phyloP scores from a whole-genome alignment of 2,329 filamentous ascomycete genomes.

The Colletotrichum paranaense region DNA sequence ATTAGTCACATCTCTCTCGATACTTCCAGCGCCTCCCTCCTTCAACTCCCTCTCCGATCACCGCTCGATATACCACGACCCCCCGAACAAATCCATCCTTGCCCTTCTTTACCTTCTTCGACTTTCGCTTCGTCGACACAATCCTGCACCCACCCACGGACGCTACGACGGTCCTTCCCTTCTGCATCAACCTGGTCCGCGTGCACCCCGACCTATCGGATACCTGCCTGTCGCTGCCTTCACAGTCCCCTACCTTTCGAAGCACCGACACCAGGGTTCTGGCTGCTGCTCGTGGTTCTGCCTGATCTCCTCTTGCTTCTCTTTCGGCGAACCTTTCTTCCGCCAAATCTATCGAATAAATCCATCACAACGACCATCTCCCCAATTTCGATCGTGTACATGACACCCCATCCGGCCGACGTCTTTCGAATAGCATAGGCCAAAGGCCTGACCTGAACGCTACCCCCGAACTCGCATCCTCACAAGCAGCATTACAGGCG shows the following conservation, averaged over 20 bases:
- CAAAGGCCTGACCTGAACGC: slow-evolving; percentile 18
- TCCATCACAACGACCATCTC: background rate
- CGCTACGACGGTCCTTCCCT: slow-evolving; percentile 27
- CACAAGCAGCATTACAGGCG: slow-evolving; percentile 45
- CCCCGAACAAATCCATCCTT: background rate
- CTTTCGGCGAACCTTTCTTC: slow-evolving; percentile 25
- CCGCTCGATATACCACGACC: slow-evolving; percentile 3
- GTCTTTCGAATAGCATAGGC: slow-evolving; percentile 45
- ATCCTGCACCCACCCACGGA: slow-evolving; percentile 30
- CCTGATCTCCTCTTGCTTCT: slow-evolving; percentile 38
- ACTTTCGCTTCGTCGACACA: slow-evolving; percentile 20
- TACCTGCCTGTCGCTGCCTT: slow-evolving; percentile 43
- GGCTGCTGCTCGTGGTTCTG: slow-evolving; percentile 17
- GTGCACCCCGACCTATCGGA: slow-evolving; percentile 43
- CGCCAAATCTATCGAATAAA: background rate
- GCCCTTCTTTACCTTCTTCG: background rate
- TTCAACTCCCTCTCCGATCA: slow-evolving; percentile 1
- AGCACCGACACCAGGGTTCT: slow-evolving; percentile 21
- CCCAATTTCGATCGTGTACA: slow-evolving; percentile 48
- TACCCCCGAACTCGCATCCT: slow-evolving; percentile 44
- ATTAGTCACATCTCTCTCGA: slow-evolving; percentile 33
- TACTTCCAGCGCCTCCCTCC: slow-evolving; percentile 10
- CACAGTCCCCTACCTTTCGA: slow-evolving; percentile 40
- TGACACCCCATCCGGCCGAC: slow-evolving; percentile 48
- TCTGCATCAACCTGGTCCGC: slow-evolving; percentile 25